A percentile compares a stretch with the other conserved stretches of the same genome.
These are phyloP conservation scores for Aspergillus asperescens DNA, from an alignment of 495 filamentous ascomycete genomes.

Conservation along the genomic window DNA sequence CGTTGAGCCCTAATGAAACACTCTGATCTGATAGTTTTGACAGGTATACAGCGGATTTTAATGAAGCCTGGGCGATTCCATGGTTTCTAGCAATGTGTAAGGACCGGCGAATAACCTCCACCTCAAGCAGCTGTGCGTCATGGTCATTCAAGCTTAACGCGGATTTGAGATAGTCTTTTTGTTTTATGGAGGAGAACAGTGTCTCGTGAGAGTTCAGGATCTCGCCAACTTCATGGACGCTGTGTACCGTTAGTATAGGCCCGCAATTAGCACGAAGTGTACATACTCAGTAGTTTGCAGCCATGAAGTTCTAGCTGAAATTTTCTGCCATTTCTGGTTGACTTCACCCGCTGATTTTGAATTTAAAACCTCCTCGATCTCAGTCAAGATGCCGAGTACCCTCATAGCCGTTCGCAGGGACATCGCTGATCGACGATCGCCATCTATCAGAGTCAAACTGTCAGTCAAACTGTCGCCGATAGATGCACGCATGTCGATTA, in stretches of 20 bases:
- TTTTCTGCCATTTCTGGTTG: conserved; percentile 53
- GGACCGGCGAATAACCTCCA: conserved; percentile 65
- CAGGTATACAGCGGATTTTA: conserved; percentile 76
- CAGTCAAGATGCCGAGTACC: conserved; percentile 70
- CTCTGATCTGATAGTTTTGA: conserved; percentile 65
- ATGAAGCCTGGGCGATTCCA: conserved; percentile 74
- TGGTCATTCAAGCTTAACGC: conserved; percentile 50
- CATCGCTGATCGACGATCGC: conserved; percentile 51
- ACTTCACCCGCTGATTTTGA: conserved; percentile 54
- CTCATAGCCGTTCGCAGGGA: conserved; percentile 60
- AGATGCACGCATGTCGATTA: conserved; percentile 42
- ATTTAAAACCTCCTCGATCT: conserved; percentile 71
- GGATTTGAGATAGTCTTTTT: conserved; percentile 56
- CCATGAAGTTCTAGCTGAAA: conserved; percentile 65
- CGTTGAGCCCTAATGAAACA: conserved; percentile 60
- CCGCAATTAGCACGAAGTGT: not conserved
- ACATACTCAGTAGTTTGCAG: conserved; percentile 71
- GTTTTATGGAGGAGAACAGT: conserved; percentile 72
- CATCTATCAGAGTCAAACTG: conserved; percentile 54
- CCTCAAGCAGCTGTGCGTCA: conserved; percentile 66
- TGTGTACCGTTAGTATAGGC: conserved; percentile 26
- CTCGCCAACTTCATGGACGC: conserved; percentile 74
- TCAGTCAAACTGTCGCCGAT: conserved; percentile 61
- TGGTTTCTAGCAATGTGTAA: conserved; percentile 71
- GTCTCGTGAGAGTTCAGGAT: conserved; percentile 79